Base-by-base conservation (phyloP, 1,284 basidiomycete species). In the Xerocomus minutiporus region DNA sequence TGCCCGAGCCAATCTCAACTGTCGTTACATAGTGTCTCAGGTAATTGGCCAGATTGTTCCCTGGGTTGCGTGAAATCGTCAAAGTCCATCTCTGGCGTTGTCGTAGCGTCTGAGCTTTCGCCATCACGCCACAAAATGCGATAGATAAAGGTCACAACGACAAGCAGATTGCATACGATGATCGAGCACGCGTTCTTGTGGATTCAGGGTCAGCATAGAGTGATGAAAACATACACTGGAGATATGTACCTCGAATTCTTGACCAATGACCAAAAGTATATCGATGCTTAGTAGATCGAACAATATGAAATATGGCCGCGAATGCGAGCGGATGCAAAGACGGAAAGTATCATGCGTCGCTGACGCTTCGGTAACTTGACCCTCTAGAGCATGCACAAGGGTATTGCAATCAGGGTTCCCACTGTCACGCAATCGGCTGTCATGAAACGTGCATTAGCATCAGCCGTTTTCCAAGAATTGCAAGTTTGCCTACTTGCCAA, bases 131-230 rank as follows among this genome's bases (percentile, higher is more conserved):
- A 17, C n/a, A 42, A 15, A 29, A 34, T 26, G 17, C 53, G 57
- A 40, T 62, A 64, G 2, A 40, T 5, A 15, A 31, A 62, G 3
- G 60, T 62, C 34, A 64, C 60, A 25, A 64, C 51, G 7, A 62
- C 60, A 6, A 62, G 46, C 7, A 64, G 31, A 25, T 62, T 62
- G 51, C 62, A 63, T 15, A 62, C 41, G 8, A 62, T 52, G 20
- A 58, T 52, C 3, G 52, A 50, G 7, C 40, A n/a, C 8, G 43
- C 44, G n/a, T 39, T 32, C 59, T 60, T 29, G 13, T 8, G n/a
- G 23, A 7, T 23, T 29, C 8, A 3, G 13, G 6, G 17, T 28
- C 28, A 46, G 26, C 1, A 35, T 9, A 50, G n/a, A 46, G 25
- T 2, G 32, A 4, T 23, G n/a, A 4, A 15, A 11, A 15, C 15